phyloP scores from a whole-genome alignment of 345 rosid genomes.

The Citrus hindsii region DNA sequence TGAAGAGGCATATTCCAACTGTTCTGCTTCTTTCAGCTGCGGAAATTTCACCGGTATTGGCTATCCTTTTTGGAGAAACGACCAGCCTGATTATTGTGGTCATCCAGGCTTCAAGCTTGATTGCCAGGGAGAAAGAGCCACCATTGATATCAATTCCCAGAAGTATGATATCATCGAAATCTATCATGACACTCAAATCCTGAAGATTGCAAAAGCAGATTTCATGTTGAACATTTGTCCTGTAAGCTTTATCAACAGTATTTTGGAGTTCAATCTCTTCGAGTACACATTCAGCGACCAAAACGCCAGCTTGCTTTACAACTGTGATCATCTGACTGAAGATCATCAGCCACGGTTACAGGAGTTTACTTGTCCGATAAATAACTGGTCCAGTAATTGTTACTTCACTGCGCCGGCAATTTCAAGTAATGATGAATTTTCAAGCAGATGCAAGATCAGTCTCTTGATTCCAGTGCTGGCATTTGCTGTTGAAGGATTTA shows the following conservation, averaged over 20 bases:
- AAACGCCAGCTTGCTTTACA: neutral
- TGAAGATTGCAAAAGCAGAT: conserved; percentile 14
- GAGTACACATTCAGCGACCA: neutral
- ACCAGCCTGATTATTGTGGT: conserved; percentile 13
- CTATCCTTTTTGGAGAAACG: conserved; percentile 20
- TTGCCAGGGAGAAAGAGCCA: conserved; percentile 1
- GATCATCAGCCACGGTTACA: too few relatives aligned
- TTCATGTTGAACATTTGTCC: neutral
- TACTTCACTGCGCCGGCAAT: neutral
- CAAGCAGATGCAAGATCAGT: neutral
- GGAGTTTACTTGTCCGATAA: neutral
- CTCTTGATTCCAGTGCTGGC: neutral
- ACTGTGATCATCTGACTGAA: neutral
- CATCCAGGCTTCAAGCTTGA: conserved; percentile 12
- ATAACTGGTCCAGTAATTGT: neutral
- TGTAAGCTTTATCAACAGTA: neutral
- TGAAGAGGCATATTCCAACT: neutral
- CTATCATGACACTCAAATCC: neutral
- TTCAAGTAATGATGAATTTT: too few relatives aligned
- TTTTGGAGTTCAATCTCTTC: neutral
- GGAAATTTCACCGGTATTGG: neutral
- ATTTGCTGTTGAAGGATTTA: neutral
- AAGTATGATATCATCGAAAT: conserved; percentile 11
- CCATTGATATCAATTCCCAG: neutral
- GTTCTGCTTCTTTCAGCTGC: conserved; percentile 1